phyloP scores from a whole-genome alignment of 1,284 basidiomycete genomes.

The Trichosporon sp. region DNA sequence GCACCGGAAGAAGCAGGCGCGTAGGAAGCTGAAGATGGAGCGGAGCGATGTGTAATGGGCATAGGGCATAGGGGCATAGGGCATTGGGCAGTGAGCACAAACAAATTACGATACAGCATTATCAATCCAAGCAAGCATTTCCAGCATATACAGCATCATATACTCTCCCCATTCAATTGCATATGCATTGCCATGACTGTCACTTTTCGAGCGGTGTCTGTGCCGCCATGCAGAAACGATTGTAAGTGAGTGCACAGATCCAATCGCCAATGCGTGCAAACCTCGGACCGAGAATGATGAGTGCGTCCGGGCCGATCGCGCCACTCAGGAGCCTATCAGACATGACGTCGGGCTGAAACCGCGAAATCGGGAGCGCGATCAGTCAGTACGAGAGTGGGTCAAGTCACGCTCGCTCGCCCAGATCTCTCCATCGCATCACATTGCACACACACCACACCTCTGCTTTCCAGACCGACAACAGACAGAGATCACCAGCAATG shows the following conservation, averaged over 20 bases:
- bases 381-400: no score
- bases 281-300: neutral
- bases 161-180: constrained; percentile 11
- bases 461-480: no score
- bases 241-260: neutral
- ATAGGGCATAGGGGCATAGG: neutral
- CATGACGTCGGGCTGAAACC: neutral
- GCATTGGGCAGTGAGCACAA: neutral
- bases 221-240: neutral
- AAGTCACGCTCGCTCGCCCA: neutral
- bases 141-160: neutral
- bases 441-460: neutral
- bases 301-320: neutral
- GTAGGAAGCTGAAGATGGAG: neutral
- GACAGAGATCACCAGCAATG: neutral
- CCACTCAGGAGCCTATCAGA: neutral
- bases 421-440: neutral
- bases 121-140: neutral
- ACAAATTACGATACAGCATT: neutral
- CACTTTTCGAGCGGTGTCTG: neutral
- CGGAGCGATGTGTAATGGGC: neutral
- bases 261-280: neutral
- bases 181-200: constrained; percentile 10
- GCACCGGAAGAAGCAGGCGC: constrained; percentile 29
- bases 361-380: neutral